Base-by-base conservation (phyloP, 2,329 filamentous ascomycete genomes). In the Dactylellina haptotyla region DNA sequence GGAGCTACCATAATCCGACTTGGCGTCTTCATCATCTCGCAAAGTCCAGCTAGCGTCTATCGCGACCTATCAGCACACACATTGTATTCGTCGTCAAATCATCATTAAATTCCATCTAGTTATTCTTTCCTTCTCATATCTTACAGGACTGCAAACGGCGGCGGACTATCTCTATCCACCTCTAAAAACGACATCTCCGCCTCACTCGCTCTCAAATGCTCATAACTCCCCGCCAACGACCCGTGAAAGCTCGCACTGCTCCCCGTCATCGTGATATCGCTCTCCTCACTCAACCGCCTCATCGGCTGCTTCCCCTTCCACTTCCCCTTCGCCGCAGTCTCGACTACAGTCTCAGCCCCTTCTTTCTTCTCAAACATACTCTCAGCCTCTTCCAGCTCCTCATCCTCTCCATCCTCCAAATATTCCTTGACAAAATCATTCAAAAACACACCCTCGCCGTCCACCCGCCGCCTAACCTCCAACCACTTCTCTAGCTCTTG, bases 401-500 rank as follows among this genome's bases (percentile, higher is more conserved):
- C 25, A 41, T 62, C 28, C 23, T 57, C 64, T 5, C 59, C 73
- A n/a, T 63, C 63, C 18, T 66, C 64, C 9, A 97, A 83, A 77
- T 87, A 87, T 57, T 89, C 85, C 26, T 90, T 85, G 81, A 97
- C 92, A 94, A 94, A 99, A 53, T 93, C 89, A 1, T 94, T 94
- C 12, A 94, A 84, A 81, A 97, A 97, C 86, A 96, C 89, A 65
- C 92, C 92, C 73, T 93, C 87, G 0, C 90, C 89, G 79, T 97
- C 92, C 32, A 87, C 88, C 58, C 87, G 84, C 70, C 89, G 84
- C 59, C 93, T 85, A 4, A 96, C 84, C 26, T 84, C 82, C 41
- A 90, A 83, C 86, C 90, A 97, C 50, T 86, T 82, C 16, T 84
- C 81, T 69, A 96, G 23, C 83, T 89, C 83, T n/a, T 84, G 80